These are phyloP conservation scores for Alnus rubra DNA, from an alignment of 306 rosid species.

Conservation along the genomic window DNA sequence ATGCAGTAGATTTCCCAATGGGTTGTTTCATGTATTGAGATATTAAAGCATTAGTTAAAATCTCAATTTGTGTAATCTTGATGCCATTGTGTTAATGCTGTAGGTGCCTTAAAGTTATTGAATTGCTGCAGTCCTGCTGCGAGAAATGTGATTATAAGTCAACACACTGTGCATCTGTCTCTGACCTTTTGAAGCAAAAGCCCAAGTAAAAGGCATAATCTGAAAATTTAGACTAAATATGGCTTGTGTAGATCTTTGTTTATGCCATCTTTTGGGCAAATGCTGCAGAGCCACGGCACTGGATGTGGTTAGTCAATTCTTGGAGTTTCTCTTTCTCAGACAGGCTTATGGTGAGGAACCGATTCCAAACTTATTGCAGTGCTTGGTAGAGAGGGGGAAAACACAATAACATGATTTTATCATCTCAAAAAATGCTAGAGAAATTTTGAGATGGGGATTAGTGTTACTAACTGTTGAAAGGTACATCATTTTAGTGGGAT, in stretches of 20 bases:
- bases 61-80: constrained; percentile 7
- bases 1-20: not conserved
- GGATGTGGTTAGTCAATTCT: not conserved
- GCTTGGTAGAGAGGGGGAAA: not conserved
- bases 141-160: constrained; percentile 69
- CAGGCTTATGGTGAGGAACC: not conserved
- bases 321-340: not conserved
- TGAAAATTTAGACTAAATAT: not conserved
- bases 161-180: constrained; percentile 90
- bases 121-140: constrained; percentile 72
- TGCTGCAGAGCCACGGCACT: not conserved
- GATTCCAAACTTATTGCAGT: not conserved
- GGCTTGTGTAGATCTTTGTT: not conserved
- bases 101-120: constrained; percentile 73
- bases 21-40: not conserved
- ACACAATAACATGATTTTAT: not conserved
- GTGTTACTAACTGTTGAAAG: not conserved
- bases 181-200: constrained; percentile 73
- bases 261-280: not conserved
- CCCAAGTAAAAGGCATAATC: constrained; percentile 37
- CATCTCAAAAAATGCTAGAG: not conserved
- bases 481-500: not conserved
- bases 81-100: constrained; percentile 14
- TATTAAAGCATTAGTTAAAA: not conserved
- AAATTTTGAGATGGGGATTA: not conserved